Percentiles rank a stretch among this genome's conserved stretches.
Conservation (phyloP, 169 alveolate species). For the Plasmodium sp. region DNA sequence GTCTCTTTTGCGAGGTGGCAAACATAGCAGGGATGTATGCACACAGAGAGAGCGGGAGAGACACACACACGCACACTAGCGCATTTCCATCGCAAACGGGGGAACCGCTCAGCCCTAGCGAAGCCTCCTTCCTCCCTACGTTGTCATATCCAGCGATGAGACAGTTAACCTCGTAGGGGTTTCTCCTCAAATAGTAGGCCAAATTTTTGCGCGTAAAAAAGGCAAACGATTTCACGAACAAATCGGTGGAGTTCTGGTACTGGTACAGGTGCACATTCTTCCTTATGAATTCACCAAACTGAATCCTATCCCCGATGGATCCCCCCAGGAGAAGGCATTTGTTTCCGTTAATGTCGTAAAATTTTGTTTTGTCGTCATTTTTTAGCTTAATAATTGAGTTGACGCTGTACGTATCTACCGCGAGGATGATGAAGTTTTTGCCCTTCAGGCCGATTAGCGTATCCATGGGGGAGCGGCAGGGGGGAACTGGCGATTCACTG, state of each 20-base stretch:
- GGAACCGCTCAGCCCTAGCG: background rate
- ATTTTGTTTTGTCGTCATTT: slow-evolving; percentile 77
- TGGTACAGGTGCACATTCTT: slow-evolving; percentile 85
- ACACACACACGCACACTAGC: background rate
- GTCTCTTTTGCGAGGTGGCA: background rate
- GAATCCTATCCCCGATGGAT: slow-evolving; percentile 88
- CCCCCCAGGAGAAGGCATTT: slow-evolving; percentile 89
- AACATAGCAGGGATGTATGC: background rate
- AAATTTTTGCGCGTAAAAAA: slow-evolving; percentile 88
- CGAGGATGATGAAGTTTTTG: slow-evolving; percentile 85
- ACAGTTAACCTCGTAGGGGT: slow-evolving; percentile 90
- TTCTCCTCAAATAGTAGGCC: slow-evolving; percentile 89
- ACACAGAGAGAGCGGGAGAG: background rate
- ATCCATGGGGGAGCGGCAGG: slow-evolving; percentile 78
- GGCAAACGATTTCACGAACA: slow-evolving; percentile 89
- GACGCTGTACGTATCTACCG: slow-evolving; percentile 85
- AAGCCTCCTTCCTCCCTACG: slow-evolving; percentile 44
- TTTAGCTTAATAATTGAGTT: slow-evolving; percentile 82
- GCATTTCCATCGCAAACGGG: background rate
- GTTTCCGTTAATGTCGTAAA: slow-evolving; percentile 84
- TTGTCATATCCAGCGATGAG: slow-evolving; percentile 89
- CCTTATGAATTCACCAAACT: slow-evolving; percentile 88
- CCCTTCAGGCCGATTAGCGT: slow-evolving; percentile 90
- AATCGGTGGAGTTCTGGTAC: slow-evolving; percentile 84
- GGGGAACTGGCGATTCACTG: background rate